Conservation (phyloP, 345 rosid genomes). For the Hibiscus trionum region DNA sequence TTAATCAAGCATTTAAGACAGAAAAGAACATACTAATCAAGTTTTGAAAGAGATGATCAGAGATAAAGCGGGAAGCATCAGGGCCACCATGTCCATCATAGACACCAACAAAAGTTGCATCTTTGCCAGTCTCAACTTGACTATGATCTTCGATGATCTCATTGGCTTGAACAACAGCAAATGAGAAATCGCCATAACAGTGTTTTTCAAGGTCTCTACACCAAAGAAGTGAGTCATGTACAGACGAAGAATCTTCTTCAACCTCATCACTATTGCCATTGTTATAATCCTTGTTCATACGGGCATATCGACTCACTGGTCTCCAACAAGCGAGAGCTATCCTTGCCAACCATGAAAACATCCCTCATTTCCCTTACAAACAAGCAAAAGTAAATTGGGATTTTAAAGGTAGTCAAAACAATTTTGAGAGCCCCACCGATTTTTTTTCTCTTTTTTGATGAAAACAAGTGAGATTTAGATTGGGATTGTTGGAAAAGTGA, state of each 20-base stretch:
- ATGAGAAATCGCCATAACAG: slow-evolving; percentile 76
- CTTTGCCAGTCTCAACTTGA: slow-evolving; percentile 69
- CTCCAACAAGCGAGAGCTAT: slow-evolving; percentile 64
- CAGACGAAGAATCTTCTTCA: slow-evolving; percentile 21
- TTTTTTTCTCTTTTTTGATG: no score
- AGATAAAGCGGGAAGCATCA: slow-evolving; percentile 73
- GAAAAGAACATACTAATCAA: slow-evolving; percentile 42
- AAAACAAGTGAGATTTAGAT: background rate
- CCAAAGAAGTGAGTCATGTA: slow-evolving; percentile 58
- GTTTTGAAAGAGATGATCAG: slow-evolving; percentile 71
- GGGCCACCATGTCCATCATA: slow-evolving; percentile 98
- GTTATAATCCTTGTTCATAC: slow-evolving; percentile 74
- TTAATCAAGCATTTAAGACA: background rate
- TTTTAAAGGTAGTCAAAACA: background rate
- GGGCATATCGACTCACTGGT: slow-evolving; percentile 65
- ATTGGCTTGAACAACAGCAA: slow-evolving; percentile 82
- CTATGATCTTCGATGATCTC: slow-evolving; percentile 80
- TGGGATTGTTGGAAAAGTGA: slow-evolving; percentile 1
- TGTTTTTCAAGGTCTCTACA: slow-evolving; percentile 70
- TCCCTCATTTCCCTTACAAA: slow-evolving; percentile 78
- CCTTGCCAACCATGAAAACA: slow-evolving; percentile 75
- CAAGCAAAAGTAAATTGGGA: background rate
- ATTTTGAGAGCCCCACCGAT: background rate
- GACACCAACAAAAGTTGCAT: slow-evolving; percentile 71
- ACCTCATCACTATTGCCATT: slow-evolving; percentile 35